Conservation (phyloP, 2,329 filamentous ascomycete species). For the Ophiosphaerella korrae region DNA sequence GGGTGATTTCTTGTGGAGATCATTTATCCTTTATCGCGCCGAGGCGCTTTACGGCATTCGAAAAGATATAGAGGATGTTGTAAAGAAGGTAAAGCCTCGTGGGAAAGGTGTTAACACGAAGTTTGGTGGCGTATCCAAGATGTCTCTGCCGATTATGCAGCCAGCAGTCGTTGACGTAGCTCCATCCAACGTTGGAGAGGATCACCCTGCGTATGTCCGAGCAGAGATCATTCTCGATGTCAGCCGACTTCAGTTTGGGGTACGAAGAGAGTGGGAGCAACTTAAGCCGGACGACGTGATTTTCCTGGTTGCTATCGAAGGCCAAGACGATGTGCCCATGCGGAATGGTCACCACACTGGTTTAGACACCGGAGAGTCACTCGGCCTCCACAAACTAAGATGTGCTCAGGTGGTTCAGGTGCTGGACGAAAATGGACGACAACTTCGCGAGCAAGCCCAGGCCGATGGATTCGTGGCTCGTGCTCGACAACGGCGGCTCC, state of each 20-base stretch:
- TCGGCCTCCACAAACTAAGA: conserved; percentile 73
- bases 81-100: conserved; percentile 78
- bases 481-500: conserved; percentile 69
- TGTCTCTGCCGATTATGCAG: conserved; percentile 86
- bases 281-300: conserved; percentile 86
- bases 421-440: conserved; percentile 80
- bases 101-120: conserved; percentile 67
- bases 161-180: conserved; percentile 86
- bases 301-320: conserved; percentile 79
- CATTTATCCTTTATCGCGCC: conserved; percentile 83
- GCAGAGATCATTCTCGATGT: conserved; percentile 88
- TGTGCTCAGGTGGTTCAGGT: conserved; percentile 86
- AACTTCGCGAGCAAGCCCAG: conserved; percentile 68
- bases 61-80: conserved; percentile 82
- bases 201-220: conserved; percentile 80
- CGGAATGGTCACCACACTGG: conserved; percentile 60
- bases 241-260: conserved; percentile 73
- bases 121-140: conserved; percentile 86
- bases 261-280: conserved; percentile 87
- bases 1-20: conserved; percentile 96
- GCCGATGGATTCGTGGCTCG: conserved; percentile 66
- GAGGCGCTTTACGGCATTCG: conserved; percentile 94
- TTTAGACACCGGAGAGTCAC: conserved; percentile 60
- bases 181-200: conserved; percentile 80
- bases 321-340: conserved; percentile 57